Evolutionary conservation across 768 basidiomycete genomes (phyloP).

Genomic region (Termitomyces sp.): DNA sequence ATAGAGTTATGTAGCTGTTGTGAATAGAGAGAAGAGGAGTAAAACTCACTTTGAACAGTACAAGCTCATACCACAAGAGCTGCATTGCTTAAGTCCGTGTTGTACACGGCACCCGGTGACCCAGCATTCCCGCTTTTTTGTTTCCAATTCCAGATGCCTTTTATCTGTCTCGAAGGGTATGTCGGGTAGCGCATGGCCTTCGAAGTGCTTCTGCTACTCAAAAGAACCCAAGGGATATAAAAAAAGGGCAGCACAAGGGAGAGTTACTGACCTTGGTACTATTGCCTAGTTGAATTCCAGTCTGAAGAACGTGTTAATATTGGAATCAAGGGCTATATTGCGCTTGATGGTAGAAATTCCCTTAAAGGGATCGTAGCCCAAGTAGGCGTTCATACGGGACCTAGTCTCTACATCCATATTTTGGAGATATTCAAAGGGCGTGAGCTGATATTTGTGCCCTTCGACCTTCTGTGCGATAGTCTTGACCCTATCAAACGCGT

Average conservation of each 20-base stretch:
- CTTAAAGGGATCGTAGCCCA: neutral
- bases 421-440: neutral
- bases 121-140: neutral
- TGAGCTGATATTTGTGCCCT: neutral
- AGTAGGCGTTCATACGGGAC: neutral
- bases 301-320: neutral
- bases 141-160: neutral
- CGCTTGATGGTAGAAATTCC: neutral
- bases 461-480: neutral
- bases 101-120: neutral
- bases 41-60: constrained; percentile 1
- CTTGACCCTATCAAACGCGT: neutral
- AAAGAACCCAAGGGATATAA: neutral
- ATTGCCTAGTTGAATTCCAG: neutral
- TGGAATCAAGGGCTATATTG: neutral
- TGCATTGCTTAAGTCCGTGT: neutral
- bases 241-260: neutral
- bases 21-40: neutral
- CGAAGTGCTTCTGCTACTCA: neutral
- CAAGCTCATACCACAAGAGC: neutral
- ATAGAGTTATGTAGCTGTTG: neutral
- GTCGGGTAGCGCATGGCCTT: constrained; percentile 44
- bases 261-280: neutral
- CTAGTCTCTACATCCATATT: constrained; percentile 2
- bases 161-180: constrained; percentile 24